Conservation (phyloP, 1,284 basidiomycete genomes). For the Austroboletus novae-zelandiae region DNA sequence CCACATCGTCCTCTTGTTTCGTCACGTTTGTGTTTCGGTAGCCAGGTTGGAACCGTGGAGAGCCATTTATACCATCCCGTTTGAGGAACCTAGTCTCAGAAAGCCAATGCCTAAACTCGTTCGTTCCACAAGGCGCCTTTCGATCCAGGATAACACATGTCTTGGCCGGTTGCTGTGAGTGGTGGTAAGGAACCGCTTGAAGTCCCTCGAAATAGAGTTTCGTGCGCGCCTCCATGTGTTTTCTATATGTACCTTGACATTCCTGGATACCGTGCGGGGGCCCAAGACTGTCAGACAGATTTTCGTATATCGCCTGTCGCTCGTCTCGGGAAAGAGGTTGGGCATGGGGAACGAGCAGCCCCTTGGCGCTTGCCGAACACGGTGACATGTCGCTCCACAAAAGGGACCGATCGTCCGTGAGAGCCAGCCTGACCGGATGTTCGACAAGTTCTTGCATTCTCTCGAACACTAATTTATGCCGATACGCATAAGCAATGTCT, state of each 20-base stretch:
- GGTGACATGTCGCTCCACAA: slow-evolving; percentile 20
- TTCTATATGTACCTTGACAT: slow-evolving; percentile 50
- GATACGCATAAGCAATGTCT: slow-evolving; percentile 28
- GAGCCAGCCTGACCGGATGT: slow-evolving; percentile 10
- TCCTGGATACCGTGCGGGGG: slow-evolving; percentile 48
- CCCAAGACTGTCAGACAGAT: slow-evolving; percentile 48
- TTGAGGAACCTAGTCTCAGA: slow-evolving; percentile 29
- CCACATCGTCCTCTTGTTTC: slow-evolving; percentile 7
- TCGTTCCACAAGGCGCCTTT: slow-evolving; percentile 13
- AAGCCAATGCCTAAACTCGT: slow-evolving; percentile 33
- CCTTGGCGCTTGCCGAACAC: slow-evolving; percentile 15
- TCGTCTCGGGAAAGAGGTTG: slow-evolving; percentile 42
- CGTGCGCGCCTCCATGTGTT: slow-evolving; percentile 50
- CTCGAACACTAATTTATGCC: slow-evolving; percentile 25
- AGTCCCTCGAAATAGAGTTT: slow-evolving; percentile 44
- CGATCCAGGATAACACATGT: slow-evolving; percentile 11
- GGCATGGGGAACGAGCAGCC: slow-evolving; percentile 30
- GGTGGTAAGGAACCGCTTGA: slow-evolving; percentile 16
- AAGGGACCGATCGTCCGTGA: slow-evolving; percentile 12
- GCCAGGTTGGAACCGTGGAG: slow-evolving; percentile 10
- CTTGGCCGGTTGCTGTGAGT: slow-evolving; percentile 11
- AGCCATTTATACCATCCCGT: slow-evolving; percentile 13
- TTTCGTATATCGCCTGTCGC: slow-evolving; percentile 49
- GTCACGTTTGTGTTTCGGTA: slow-evolving; percentile 16
- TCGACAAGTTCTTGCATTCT: slow-evolving; percentile 24